Conservation (phyloP, 1,284 basidiomycete species). For the Pseudozyma thailandica region DNA sequence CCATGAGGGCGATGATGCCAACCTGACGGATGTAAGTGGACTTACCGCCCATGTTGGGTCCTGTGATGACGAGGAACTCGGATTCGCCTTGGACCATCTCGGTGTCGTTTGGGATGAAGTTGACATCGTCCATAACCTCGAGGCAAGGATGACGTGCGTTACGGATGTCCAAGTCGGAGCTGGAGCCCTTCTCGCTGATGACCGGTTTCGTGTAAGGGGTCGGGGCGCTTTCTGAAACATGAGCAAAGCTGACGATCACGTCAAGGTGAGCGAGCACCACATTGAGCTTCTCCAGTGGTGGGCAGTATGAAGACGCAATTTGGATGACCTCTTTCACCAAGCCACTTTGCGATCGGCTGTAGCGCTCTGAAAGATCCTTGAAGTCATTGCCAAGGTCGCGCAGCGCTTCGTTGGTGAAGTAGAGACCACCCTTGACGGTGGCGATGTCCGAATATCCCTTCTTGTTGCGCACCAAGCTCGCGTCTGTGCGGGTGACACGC, state of each 20-base stretch:
- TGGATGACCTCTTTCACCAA: conserved; percentile 92
- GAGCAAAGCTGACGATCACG: conserved; percentile 87
- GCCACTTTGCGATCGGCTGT: conserved; percentile 79
- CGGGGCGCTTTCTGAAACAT: conserved; percentile 86
- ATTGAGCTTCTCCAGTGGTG: conserved; percentile 89
- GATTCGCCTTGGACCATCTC: conserved; percentile 82
- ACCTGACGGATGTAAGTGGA: conserved; percentile 72
- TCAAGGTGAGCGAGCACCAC: conserved; percentile 88
- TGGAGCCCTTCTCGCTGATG: conserved; percentile 50
- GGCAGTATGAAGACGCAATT: conserved; percentile 84
- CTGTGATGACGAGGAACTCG: conserved; percentile 88
- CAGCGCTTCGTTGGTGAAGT: conserved; percentile 86
- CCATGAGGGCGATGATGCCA: conserved; percentile 93
- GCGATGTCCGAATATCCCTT: conserved; percentile 85
- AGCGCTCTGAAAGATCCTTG: conserved; percentile 77
- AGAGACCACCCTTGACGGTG: conserved; percentile 86
- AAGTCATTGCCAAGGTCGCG: conserved; percentile 81
- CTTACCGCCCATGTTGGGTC: conserved; percentile 62
- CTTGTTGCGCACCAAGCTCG: conserved; percentile 77
- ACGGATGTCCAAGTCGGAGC: conserved; percentile 43
- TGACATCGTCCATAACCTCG: conserved; percentile 94
- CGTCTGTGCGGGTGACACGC: conserved; percentile 81
- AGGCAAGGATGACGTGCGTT: conserved; percentile 86
- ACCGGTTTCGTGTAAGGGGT: conserved; percentile 87
- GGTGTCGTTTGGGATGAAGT: conserved; percentile 94